phyloP scores from a whole-genome alignment of 306 rosid genomes.

The Canavalia ensiformis region DNA sequence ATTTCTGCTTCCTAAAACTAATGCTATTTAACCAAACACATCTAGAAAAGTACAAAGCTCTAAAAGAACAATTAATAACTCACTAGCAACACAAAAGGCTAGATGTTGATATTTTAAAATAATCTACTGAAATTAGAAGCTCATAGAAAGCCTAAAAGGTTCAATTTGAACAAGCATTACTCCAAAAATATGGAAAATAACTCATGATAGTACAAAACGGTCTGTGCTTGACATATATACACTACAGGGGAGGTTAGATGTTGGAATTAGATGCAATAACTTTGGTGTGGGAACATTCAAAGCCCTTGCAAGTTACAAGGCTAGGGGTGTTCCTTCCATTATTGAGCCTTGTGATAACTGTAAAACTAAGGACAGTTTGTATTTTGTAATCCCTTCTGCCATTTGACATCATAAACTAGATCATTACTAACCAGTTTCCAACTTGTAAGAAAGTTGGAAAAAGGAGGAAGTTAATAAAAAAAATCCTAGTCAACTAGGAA shows the following conservation, averaged over 20 bases:
- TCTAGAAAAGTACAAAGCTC: neutral
- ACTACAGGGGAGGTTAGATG: neutral
- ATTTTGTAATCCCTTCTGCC: neutral
- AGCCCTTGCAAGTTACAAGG: conserved; percentile 44
- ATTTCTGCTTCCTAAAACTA: conserved; percentile 24
- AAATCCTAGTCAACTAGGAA: conserved; percentile 32
- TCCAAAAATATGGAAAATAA: conserved; percentile 44
- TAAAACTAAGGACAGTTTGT: conserved; percentile 26
- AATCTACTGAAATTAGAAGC: neutral
- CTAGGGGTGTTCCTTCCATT: conserved; percentile 40
- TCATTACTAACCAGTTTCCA: conserved; percentile 51
- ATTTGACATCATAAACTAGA: conserved; percentile 34
- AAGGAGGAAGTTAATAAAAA: neutral
- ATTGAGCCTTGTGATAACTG: conserved; percentile 35
- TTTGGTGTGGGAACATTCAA: conserved; percentile 32
- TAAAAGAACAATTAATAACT: no score
- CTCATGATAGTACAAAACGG: conserved; percentile 31
- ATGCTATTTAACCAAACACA: conserved; percentile 17
- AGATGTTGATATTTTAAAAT: neutral
- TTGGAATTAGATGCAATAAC: conserved; percentile 15
- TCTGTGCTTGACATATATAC: neutral
- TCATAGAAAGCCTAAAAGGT: neutral
- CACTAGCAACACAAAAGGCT: no score
- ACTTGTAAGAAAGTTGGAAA: conserved; percentile 37
- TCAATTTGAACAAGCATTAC: conserved; percentile 22